Evolutionary conservation across 331 rosid genomes (phyloP).

Genomic region (Telfairia occidentalis): DNA sequence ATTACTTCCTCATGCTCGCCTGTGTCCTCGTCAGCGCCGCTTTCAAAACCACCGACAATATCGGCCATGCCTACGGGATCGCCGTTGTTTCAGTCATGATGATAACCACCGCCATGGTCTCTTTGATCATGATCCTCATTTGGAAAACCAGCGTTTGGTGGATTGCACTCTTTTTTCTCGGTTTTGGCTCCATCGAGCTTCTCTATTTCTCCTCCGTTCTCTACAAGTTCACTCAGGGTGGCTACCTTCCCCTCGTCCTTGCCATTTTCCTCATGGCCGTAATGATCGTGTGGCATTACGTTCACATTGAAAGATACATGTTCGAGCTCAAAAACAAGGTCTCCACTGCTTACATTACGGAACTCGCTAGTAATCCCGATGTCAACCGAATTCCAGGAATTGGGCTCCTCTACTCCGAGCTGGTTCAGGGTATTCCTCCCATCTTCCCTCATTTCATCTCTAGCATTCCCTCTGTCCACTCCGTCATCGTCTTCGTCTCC

Average conservation of each 20-base stretch:
- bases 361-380: slow-evolving; percentile 20
- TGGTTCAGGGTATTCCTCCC: slow-evolving; percentile 75
- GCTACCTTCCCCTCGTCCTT: slow-evolving; percentile 46
- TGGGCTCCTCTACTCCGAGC: slow-evolving; percentile 56
- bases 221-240: slow-evolving; percentile 57
- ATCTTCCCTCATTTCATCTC: slow-evolving; percentile 51
- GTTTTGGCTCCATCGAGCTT: slow-evolving; percentile 29
- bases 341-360: slow-evolving; percentile 33
- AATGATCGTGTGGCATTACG: slow-evolving; percentile 74
- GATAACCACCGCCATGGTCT: slow-evolving; percentile 42
- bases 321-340: slow-evolving; percentile 61
- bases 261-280: slow-evolving; percentile 29
- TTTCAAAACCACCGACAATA: slow-evolving; percentile 54
- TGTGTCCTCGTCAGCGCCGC: slow-evolving; percentile 46
- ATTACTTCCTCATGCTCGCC: slow-evolving; percentile 59
- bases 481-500: slow-evolving; percentile 54
- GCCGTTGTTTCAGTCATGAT: slow-evolving; percentile 64
- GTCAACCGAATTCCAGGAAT: slow-evolving; percentile 55
- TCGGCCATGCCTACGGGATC: slow-evolving; percentile 76
- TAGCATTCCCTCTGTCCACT: slow-evolving; percentile 51
- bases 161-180: slow-evolving; percentile 29
- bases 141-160: slow-evolving; percentile 57
- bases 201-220: slow-evolving; percentile 36
- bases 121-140: slow-evolving; percentile 56
- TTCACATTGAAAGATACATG: slow-evolving; percentile 48